Percentiles rank a stretch among this genome's conserved stretches.
phyloP scores from a whole-genome alignment of 306 rosid genomes.

The Ochetophila trinervis region DNA sequence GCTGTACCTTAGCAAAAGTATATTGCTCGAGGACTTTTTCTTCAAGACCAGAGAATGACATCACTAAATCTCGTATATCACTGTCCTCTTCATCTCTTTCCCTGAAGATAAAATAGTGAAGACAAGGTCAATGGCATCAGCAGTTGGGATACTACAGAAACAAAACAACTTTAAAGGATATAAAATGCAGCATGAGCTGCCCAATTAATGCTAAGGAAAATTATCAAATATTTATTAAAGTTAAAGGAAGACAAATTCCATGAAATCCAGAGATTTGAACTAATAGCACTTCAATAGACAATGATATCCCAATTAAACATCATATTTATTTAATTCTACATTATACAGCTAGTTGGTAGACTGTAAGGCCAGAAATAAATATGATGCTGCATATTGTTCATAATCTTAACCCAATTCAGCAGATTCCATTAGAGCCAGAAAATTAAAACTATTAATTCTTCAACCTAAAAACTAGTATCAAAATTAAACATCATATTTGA shows the following conservation, averaged over 20 bases:
- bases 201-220: constrained; percentile 9
- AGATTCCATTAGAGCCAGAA: background rate
- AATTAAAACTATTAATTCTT: background rate
- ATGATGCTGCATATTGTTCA: no score
- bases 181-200: constrained; percentile 9
- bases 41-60: constrained; percentile 77
- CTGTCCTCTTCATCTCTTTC: constrained; percentile 75
- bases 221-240: background rate
- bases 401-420: no score
- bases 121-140: constrained; percentile 29
- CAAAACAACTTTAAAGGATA: constrained; percentile 19
- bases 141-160: constrained; percentile 13
- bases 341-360: background rate
- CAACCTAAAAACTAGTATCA: background rate
- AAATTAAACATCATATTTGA: background rate
- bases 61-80: constrained; percentile 72
- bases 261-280: background rate
- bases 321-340: background rate
- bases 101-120: constrained; percentile 39
- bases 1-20: constrained; percentile 90
- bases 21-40: constrained; percentile 94
- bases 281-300: constrained; percentile 15
- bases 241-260: background rate
- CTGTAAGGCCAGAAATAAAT: no score
- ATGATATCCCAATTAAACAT: constrained; percentile 20